Percentiles rank a stretch among this genome's conserved stretches.
phyloP scores from a whole-genome alignment of 1,139 yeast genomes.

The Yamadazyma taylorii region DNA sequence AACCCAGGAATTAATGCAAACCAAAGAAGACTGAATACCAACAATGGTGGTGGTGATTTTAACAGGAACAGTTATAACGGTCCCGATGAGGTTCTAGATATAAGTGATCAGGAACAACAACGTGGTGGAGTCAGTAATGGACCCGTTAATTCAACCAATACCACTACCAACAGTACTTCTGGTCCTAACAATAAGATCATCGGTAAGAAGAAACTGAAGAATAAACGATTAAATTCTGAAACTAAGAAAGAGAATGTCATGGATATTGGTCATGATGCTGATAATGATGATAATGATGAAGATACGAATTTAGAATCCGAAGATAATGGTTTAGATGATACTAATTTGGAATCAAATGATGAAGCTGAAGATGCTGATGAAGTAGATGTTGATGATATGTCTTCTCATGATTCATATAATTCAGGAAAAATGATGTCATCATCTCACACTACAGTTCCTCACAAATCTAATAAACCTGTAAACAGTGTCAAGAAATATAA shows the following conservation, averaged over 20 bases:
- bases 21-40: conserved; percentile 5
- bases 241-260: neutral
- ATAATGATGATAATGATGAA: conserved; percentile 6
- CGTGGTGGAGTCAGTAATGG: no score
- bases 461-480: neutral
- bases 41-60: conserved; percentile 10
- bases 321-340: conserved; percentile 2
- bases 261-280: conserved; percentile 8
- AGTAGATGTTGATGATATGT: conserved; percentile 29
- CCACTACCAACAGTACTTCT: neutral
- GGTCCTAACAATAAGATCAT: neutral
- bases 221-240: neutral
- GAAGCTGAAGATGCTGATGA: conserved; percentile 33
- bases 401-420: conserved; percentile 29
- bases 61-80: conserved; percentile 10
- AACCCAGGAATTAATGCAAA: conserved; percentile 3
- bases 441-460: conserved; percentile 14
- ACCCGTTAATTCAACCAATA: no score
- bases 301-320: conserved; percentile 1
- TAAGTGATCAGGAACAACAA: conserved; percentile 5
- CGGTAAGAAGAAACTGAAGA: neutral
- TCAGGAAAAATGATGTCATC: conserved; percentile 15
- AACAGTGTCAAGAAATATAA: neutral
- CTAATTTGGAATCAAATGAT: conserved; percentile 18
- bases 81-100: conserved; percentile 7